Evolutionary conservation across 164 flowering plant genomes (phyloP), one percentile per base, ranked within the genome.

Genomic region (Macadamia integrifolia): DNA sequence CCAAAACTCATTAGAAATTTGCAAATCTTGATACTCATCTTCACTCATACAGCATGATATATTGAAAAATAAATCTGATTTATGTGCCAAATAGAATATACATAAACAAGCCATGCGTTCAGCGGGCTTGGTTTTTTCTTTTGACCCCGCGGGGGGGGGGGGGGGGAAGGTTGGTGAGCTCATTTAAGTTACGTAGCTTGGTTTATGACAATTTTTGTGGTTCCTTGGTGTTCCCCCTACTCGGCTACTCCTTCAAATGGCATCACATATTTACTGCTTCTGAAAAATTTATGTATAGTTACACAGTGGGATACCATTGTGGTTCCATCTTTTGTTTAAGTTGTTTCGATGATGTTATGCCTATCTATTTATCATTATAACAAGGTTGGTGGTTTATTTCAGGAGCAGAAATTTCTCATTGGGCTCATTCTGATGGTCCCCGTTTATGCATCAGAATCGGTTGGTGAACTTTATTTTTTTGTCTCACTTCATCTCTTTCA

Each of bases 381-480:
- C 6, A 23, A 9, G 42, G 58, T 61, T 29, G 58, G 18, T 40
- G 17, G 76, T 66, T 28, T 9, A 58, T 83, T 88, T 76, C 97
- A 95, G 99, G 99, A 92, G 80, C 99, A 94, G 80, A 92, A 92
- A 68, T 94, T 94, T 77, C 72, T 94, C 64, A 87, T 94, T 70
- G 99, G 97, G 55, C 87, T 94, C 67, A 82, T 94, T 68, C 81
- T 95, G 40, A 92, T 95, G 98, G 99, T 95, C 67, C 99, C 99
- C 70, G 97, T 95, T 62, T 95, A 95, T 83, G 91, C 99, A 12
- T 69, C 83, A 49, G 96, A 95, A 82, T 95, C 98, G 83, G 99
- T 95, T 35, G 80, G 52, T 58, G 23, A 42, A 62, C 28, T 0
- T 42, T 35, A 2, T 53, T 63, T 23, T 43, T 35, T 11, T 29